Conservation (phyloP, 177 flowering plant species). For the Tripterygium wilfordii region DNA sequence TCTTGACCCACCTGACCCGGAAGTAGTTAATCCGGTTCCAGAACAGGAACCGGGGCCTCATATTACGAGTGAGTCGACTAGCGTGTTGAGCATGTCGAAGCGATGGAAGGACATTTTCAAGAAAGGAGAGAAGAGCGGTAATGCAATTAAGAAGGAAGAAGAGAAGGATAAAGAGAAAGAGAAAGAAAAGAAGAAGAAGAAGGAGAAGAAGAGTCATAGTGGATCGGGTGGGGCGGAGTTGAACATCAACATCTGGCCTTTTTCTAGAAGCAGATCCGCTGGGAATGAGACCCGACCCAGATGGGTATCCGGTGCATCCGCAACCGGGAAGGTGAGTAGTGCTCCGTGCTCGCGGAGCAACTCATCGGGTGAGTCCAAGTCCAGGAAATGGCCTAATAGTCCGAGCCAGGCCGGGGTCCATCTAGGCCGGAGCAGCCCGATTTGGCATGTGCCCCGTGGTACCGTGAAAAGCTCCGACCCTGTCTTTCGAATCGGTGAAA, state of each 20-base stretch:
- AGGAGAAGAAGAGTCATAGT: constrained; percentile 24
- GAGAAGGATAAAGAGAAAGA: constrained; percentile 38
- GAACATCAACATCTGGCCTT: constrained; percentile 93
- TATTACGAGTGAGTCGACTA: constrained; percentile 16
- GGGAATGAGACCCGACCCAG: constrained; percentile 52
- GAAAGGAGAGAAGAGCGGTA: constrained; percentile 28
- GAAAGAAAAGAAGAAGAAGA: constrained; percentile 31
- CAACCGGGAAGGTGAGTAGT: constrained; percentile 68
- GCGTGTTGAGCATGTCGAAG: constrained; percentile 49
- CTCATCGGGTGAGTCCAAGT: constrained; percentile 79
- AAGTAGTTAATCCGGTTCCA: constrained; percentile 4
- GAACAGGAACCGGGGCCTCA: constrained; percentile 22
- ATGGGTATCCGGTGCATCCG: constrained; percentile 12
- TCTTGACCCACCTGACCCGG: constrained; percentile 6
- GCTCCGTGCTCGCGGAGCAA: constrained; percentile 97
- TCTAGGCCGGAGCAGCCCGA: constrained; percentile 82
- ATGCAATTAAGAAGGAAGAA: background rate
- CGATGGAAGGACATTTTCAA: constrained; percentile 86
- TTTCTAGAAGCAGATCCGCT: constrained; percentile 83
- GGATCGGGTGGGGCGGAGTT: constrained; percentile 46
- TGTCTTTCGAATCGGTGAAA: constrained; percentile 15
- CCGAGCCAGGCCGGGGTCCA: constrained; percentile 78
- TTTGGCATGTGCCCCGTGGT: constrained; percentile 72
- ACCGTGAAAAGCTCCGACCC: constrained; percentile 11
- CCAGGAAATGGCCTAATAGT: constrained; percentile 71